Conservation (phyloP, 139 green algal genomes). For the Diplosphaera chodatii region DNA sequence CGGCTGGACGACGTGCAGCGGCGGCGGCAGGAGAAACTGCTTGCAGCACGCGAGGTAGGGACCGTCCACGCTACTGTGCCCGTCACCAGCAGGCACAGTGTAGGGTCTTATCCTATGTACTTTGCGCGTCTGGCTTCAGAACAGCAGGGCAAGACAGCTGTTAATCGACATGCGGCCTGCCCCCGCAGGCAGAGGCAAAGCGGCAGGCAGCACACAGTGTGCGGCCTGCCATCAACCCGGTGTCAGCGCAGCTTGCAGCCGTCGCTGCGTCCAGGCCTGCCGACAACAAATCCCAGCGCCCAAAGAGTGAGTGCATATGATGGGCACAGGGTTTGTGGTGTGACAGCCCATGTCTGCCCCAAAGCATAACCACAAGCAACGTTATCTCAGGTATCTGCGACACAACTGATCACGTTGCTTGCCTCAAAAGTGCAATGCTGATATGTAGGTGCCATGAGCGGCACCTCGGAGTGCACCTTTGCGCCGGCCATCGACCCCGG, state of each 20-base stretch:
- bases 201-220: neutral
- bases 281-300: slow-evolving; percentile 7
- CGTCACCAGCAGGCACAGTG: slow-evolving; percentile 5
- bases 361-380: no score
- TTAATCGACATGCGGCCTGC: slow-evolving; percentile 21
- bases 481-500: slow-evolving; percentile 22
- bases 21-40: slow-evolving; percentile 17
- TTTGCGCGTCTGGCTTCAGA: no score
- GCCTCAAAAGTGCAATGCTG: no score
- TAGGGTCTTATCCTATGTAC: no score
- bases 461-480: slow-evolving; percentile 21
- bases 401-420: no score
- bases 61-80: neutral
- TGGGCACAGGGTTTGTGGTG: no score
- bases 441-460: neutral
- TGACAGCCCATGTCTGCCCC: no score
- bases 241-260: slow-evolving; percentile 20
- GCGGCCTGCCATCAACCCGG: slow-evolving; percentile 17
- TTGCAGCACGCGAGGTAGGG: slow-evolving; percentile 8
- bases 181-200: neutral
- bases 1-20: slow-evolving; percentile 20
- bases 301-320: neutral
- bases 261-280: no score
- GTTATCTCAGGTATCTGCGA: no score
- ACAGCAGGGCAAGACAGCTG: no score